phyloP scores from a whole-genome alignment of 306 rosid genomes.

The Castanospermum australe region DNA sequence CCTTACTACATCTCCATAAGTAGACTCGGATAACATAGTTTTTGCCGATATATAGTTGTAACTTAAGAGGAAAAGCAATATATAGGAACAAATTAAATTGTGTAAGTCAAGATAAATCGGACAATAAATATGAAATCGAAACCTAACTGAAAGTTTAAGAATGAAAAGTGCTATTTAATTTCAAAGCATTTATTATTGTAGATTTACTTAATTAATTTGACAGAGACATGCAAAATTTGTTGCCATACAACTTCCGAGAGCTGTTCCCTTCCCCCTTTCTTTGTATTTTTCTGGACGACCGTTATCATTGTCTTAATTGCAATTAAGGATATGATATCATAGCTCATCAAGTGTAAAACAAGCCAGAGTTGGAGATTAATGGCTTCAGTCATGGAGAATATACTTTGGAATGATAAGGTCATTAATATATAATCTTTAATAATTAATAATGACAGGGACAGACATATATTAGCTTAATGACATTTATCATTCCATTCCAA shows the following conservation, averaged over 20 bases:
- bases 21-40: not conserved
- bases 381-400: constrained; percentile 25
- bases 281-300: constrained; percentile 11
- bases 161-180: not conserved
- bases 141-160: not conserved
- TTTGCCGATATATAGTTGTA: not conserved
- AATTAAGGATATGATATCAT: not conserved
- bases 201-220: not conserved
- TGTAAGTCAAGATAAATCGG: not conserved
- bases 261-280: not conserved
- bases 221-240: constrained; percentile 17
- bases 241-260: constrained; percentile 10
- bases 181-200: not conserved
- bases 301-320: constrained; percentile 22
- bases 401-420: constrained; percentile 23
- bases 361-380: constrained; percentile 1
- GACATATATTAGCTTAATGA: constrained; percentile 3
- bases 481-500: not conserved
- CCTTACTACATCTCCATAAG: too few relatives aligned
- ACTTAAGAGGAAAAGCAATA: not conserved
- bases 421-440: not conserved
- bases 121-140: not conserved
- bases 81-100: not conserved
- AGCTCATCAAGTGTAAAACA: not conserved
- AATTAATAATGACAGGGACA: constrained; percentile 24